Conservation (phyloP, 139 green algal species). For the Chlamydomonas schloesseri region DNA sequence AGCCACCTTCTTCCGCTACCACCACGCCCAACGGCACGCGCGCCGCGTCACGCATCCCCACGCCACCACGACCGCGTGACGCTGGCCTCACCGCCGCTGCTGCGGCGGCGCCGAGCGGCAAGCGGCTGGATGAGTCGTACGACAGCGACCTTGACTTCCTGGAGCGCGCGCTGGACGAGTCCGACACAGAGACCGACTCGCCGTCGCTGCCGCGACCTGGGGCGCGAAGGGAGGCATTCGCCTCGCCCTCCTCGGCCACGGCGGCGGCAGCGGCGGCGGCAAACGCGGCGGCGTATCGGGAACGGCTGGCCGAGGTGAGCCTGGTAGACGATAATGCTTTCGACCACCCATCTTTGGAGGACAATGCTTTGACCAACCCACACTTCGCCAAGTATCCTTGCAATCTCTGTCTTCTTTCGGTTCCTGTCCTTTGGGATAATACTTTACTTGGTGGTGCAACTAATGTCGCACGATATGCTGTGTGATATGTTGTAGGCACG, state of each 20-base stretch:
- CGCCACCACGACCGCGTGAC: not conserved
- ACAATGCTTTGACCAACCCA: too few relatives aligned
- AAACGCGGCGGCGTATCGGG: not conserved
- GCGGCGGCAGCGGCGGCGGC: not conserved
- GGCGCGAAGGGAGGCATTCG: not conserved
- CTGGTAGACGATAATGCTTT: too few relatives aligned
- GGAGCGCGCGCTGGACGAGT: conserved; percentile 31
- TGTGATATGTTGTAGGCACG: not conserved
- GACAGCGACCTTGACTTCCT: conserved; percentile 43
- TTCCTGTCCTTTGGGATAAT: too few relatives aligned
- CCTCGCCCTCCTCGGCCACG: not conserved
- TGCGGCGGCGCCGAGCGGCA: not conserved
- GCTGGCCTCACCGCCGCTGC: not conserved
- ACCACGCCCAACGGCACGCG: not conserved
- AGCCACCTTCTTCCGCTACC: not conserved
- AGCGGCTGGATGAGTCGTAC: not conserved
- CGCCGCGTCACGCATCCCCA: conserved; percentile 14
- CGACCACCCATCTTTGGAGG: too few relatives aligned
- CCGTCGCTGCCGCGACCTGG: not conserved
- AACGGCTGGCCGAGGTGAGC: conserved; percentile 8
- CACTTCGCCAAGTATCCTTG: too few relatives aligned
- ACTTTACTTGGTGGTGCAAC: too few relatives aligned
- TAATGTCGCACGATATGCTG: too few relatives aligned
- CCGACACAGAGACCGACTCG: not conserved
- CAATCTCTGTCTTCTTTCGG: too few relatives aligned